Conservation (phyloP, 2,329 filamentous ascomycete species). For the Zymoseptoria tritici region DNA sequence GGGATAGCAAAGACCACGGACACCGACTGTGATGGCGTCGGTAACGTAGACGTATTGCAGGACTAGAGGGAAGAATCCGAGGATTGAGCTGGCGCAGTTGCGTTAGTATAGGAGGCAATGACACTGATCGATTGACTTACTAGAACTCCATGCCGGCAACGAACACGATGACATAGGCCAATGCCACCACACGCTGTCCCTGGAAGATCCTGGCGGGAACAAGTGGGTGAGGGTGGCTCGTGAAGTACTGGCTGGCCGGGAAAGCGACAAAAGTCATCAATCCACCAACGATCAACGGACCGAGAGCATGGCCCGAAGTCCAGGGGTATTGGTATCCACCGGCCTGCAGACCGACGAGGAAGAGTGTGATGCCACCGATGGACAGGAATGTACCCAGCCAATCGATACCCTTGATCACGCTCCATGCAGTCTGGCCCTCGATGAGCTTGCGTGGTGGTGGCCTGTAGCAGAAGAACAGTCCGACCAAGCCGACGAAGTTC, state of each 20-base stretch:
- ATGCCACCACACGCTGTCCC: constrained; percentile 25
- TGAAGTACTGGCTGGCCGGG: constrained; percentile 22
- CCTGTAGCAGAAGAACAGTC: constrained; percentile 47
- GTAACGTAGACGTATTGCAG: constrained; percentile 58
- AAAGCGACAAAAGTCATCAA: constrained; percentile 22
- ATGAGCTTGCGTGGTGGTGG: constrained; percentile 41
- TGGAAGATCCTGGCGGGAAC: constrained; percentile 24
- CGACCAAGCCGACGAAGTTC: constrained; percentile 44
- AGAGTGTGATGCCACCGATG: constrained; percentile 43
- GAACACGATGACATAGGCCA: constrained; percentile 31
- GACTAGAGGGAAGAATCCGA: constrained; percentile 56
- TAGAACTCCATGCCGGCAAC: constrained; percentile 31
- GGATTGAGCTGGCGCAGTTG: constrained; percentile 13
- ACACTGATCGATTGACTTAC: neutral
- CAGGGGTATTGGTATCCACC: constrained; percentile 18
- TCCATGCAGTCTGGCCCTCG: constrained; percentile 32
- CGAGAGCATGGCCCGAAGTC: constrained; percentile 21
- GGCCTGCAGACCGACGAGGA: constrained; percentile 38
- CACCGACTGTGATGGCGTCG: constrained; percentile 53
- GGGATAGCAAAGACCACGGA: constrained; percentile 56
- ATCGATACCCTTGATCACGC: constrained; percentile 41
- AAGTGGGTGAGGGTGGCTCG: constrained; percentile 23
- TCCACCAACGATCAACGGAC: constrained; percentile 23
- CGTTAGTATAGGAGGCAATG: neutral
- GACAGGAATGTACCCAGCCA: constrained; percentile 45